phyloP scores from a whole-genome alignment of 805 yeast genomes.

The Myxozyma melibiosi region DNA sequence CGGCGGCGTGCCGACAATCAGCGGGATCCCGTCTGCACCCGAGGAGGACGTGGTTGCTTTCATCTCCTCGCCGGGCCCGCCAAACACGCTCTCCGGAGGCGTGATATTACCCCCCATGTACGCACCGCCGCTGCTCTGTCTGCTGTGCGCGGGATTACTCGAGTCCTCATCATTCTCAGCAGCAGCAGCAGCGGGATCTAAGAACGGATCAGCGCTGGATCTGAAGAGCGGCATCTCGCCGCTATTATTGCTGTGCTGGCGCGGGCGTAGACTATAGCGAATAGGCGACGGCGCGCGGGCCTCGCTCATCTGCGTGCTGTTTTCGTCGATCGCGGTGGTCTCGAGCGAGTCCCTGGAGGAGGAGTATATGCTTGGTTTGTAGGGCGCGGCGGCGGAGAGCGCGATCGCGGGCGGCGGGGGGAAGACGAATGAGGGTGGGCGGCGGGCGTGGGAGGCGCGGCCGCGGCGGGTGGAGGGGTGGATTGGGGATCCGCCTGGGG shows the following conservation, averaged over 20 bases:
- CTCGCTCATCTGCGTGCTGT: slow-evolving; percentile 14
- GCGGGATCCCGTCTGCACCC: neutral
- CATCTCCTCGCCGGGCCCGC: too few species aligned
- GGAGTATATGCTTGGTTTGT: slow-evolving; percentile 14
- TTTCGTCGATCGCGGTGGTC: slow-evolving; percentile 29
- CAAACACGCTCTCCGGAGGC: slow-evolving; percentile 1
- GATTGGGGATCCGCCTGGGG: neutral
- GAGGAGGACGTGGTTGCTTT: neutral
- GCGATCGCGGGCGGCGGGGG: slow-evolving; percentile 20
- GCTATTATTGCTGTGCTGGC: too few species aligned
- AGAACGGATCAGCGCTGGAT: slow-evolving; percentile 1
- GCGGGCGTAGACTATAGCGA: slow-evolving; percentile 15
- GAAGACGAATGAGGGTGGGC: slow-evolving; percentile 18
- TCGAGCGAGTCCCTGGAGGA: slow-evolving; percentile 26
- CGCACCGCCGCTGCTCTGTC: slow-evolving; percentile 1
- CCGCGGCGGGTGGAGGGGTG: slow-evolving; percentile 1
- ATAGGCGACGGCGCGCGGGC: slow-evolving; percentile 25
- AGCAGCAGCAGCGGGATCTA: neutral
- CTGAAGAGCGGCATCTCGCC: too few species aligned
- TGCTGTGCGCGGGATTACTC: neutral
- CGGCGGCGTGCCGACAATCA: slow-evolving; percentile 11
- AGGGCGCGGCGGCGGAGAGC: slow-evolving; percentile 16
- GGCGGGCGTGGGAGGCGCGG: neutral
- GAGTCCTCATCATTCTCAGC: neutral
- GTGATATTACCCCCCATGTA: neutral